A percentile compares a stretch with the other conserved stretches of the same genome.
Evolutionary conservation across 1,284 basidiomycete species (phyloP).

Genomic region (Puccinia polysora): DNA sequence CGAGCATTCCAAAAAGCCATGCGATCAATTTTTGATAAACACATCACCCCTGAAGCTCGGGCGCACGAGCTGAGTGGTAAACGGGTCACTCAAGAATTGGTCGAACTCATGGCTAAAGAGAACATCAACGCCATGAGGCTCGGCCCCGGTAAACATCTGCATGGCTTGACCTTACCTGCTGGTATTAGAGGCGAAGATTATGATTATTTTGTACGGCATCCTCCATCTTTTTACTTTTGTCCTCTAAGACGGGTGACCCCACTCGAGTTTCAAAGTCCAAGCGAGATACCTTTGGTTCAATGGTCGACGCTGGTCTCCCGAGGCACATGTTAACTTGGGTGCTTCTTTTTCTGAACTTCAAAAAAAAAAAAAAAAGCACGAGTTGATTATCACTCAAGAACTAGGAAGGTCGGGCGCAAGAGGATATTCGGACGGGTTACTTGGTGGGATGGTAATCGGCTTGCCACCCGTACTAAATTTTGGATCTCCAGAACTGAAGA

Average conservation of each 20-base stretch:
- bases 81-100: conserved; percentile 51
- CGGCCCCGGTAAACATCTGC: conserved; percentile 70
- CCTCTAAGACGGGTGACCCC: too few species aligned
- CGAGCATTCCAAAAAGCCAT: conserved; percentile 45
- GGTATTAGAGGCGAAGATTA: conserved; percentile 81
- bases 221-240: background rate
- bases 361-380: conserved; percentile 45
- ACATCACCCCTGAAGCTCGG: conserved; percentile 50
- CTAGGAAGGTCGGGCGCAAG: conserved; percentile 70
- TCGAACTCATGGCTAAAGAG: conserved; percentile 52
- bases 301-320: too few species aligned
- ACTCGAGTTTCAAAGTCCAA: too few species aligned
- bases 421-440: conserved; percentile 73
- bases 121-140: conserved; percentile 83
- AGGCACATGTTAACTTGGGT: too few species aligned
- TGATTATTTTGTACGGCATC: conserved; percentile 63
- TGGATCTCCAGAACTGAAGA: conserved; percentile 69
- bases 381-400: conserved; percentile 84
- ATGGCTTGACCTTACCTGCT: conserved; percentile 73
- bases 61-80: conserved; percentile 51
- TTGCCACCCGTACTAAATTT: conserved; percentile 73
- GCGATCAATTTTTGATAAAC: conserved; percentile 49
- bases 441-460: conserved; percentile 70
- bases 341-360: conserved; percentile 53
- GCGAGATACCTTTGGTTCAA: too few species aligned